Percentiles rank a stretch among this genome's conserved stretches.
These are phyloP conservation scores for Fonsecaea pugnacius DNA, from an alignment of 2,329 filamentous ascomycete species.

Conservation along the genomic window DNA sequence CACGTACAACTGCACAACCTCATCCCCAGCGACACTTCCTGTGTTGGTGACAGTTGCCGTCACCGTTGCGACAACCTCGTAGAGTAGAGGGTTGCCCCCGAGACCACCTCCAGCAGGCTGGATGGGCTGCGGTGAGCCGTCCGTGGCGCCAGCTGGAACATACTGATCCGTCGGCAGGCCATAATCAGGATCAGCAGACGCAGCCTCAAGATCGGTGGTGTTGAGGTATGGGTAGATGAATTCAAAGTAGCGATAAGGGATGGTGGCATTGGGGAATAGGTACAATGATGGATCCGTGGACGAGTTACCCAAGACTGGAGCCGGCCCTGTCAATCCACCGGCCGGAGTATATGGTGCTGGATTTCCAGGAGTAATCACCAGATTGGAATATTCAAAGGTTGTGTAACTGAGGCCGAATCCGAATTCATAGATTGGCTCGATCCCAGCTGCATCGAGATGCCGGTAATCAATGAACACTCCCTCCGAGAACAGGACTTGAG, in stretches of 20 bases:
- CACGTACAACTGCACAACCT: slow-evolving; percentile 69
- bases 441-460: slow-evolving; percentile 59
- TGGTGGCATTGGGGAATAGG: slow-evolving; percentile 59
- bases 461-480: slow-evolving; percentile 64
- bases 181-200: slow-evolving; percentile 60
- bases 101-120: slow-evolving; percentile 62
- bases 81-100: slow-evolving; percentile 63
- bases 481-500: slow-evolving; percentile 63
- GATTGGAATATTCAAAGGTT: slow-evolving; percentile 64
- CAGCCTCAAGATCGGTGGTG: slow-evolving; percentile 58
- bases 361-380: slow-evolving; percentile 53
- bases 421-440: slow-evolving; percentile 65
- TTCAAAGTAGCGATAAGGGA: slow-evolving; percentile 50
- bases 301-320: slow-evolving; percentile 57
- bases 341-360: slow-evolving; percentile 58
- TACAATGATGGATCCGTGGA: slow-evolving; percentile 57
- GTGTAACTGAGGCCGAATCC: slow-evolving; percentile 67
- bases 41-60: slow-evolving; percentile 58
- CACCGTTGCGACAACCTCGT: slow-evolving; percentile 56
- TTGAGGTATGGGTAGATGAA: slow-evolving; percentile 71
- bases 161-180: slow-evolving; percentile 55
- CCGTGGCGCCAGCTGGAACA: slow-evolving; percentile 56
- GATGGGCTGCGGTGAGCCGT: slow-evolving; percentile 60
- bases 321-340: slow-evolving; percentile 57
- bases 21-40: slow-evolving; percentile 54